Evolutionary conservation across 768 basidiomycete genomes (phyloP).

Genomic region (Piloderma croceum): DNA sequence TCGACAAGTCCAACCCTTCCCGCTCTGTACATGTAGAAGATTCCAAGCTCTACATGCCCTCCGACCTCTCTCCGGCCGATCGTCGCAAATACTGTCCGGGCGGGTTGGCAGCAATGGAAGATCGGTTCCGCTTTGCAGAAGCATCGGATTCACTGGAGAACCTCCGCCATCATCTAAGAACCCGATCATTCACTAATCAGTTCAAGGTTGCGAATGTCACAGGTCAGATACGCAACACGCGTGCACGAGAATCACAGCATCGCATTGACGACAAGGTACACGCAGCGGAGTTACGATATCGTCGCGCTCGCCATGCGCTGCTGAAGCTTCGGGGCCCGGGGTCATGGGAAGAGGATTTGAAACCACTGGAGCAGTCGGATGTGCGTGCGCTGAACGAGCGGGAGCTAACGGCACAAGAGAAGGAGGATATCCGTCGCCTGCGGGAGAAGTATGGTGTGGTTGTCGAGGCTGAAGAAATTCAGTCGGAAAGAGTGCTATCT

Average conservation of each 20-base stretch:
- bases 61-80: background rate
- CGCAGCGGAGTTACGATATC: background rate
- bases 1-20: background rate
- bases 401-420: background rate
- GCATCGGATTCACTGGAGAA: conserved; percentile 14
- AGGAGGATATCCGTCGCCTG: background rate
- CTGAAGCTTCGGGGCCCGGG: background rate
- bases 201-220: conserved; percentile 4
- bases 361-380: background rate
- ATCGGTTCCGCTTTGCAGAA: conserved; percentile 11
- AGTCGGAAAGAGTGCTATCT: background rate
- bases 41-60: background rate
- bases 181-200: background rate
- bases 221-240: background rate
- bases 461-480: no score
- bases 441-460: no score
- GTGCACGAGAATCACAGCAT: background rate
- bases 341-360: background rate
- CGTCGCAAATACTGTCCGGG: background rate
- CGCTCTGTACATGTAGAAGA: background rate
- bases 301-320: conserved; percentile 1
- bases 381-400: background rate
- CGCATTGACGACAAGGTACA: background rate
- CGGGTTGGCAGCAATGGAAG: conserved; percentile 5
- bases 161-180: conserved; percentile 6